phyloP scores from a whole-genome alignment of 768 basidiomycete genomes.

The Steccherinum ochraceum region DNA sequence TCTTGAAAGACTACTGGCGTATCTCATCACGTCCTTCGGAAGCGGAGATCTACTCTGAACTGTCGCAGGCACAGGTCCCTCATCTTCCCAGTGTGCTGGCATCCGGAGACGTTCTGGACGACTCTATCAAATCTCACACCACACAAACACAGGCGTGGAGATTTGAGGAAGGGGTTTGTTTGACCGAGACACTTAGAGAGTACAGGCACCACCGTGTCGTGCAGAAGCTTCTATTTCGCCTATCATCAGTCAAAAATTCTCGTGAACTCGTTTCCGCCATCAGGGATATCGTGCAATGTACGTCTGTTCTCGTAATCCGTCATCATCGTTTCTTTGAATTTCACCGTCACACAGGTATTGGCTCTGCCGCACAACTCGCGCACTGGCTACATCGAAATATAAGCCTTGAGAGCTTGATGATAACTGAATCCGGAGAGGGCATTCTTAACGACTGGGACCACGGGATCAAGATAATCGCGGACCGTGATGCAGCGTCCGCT shows the following conservation, averaged over 20 bases:
- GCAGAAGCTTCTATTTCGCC: background rate
- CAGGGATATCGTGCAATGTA: background rate
- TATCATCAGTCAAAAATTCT: background rate
- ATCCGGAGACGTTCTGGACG: background rate
- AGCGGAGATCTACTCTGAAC: background rate
- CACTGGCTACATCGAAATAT: constrained; percentile 7
- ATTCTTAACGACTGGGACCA: constrained; percentile 9
- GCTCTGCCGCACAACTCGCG: background rate
- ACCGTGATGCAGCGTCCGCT: too few relatives aligned
- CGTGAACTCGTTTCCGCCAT: background rate
- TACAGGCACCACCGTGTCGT: background rate
- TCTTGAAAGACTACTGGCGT: background rate
- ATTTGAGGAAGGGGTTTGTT: background rate
- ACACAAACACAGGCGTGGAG: background rate
- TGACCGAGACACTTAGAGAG: background rate
- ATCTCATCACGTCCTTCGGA: background rate
- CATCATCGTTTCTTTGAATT: background rate
- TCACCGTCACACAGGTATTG: background rate
- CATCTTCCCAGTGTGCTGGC: background rate
- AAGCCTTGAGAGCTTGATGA: constrained; percentile 7
- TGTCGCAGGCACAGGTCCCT: background rate
- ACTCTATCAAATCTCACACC: background rate
- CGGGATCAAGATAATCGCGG: background rate
- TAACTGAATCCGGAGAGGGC: background rate
- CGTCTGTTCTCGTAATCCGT: background rate